Conservation (phyloP, 2,329 filamentous ascomycete genomes). For the Venturia oleaginea region DNA sequence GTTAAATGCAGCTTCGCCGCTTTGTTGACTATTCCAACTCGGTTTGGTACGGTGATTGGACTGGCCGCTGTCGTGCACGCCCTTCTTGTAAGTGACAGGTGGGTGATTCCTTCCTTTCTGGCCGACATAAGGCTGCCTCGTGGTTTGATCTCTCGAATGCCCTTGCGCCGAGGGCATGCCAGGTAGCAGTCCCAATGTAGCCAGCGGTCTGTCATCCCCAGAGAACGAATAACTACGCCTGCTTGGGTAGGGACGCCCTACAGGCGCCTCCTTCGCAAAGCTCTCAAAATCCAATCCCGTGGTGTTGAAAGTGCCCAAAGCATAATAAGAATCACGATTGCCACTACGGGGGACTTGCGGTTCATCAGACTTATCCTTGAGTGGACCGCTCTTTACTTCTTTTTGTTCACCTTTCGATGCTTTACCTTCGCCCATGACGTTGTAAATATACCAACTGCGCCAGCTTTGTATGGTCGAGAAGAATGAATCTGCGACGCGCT, state of each 20-base stretch:
- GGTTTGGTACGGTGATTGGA: background rate
- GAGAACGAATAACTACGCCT: background rate
- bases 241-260: background rate
- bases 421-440: constrained; percentile 53
- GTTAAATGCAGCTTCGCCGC: constrained; percentile 30
- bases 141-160: constrained; percentile 4
- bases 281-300: constrained; percentile 6
- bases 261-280: background rate
- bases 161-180: constrained; percentile 11
- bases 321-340: constrained; percentile 14
- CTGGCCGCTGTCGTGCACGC: background rate
- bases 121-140: background rate
- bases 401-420: constrained; percentile 22
- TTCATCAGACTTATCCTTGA: constrained; percentile 21
- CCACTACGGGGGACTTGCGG: constrained; percentile 17
- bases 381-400: constrained; percentile 14
- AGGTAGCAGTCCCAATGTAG: background rate
- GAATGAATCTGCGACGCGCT: constrained; percentile 56
- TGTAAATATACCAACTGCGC: constrained; percentile 87
- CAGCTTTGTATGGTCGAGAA: constrained; percentile 65
- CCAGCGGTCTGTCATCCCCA: constrained; percentile 1
- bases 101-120: background rate
- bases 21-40: constrained; percentile 8
- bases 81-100: constrained; percentile 1
- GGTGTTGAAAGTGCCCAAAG: constrained; percentile 11